Evolutionary conservation across 768 basidiomycete genomes (phyloP), one percentile per base, ranked within the genome.

Genomic region (Cyclocybe aegerita): DNA sequence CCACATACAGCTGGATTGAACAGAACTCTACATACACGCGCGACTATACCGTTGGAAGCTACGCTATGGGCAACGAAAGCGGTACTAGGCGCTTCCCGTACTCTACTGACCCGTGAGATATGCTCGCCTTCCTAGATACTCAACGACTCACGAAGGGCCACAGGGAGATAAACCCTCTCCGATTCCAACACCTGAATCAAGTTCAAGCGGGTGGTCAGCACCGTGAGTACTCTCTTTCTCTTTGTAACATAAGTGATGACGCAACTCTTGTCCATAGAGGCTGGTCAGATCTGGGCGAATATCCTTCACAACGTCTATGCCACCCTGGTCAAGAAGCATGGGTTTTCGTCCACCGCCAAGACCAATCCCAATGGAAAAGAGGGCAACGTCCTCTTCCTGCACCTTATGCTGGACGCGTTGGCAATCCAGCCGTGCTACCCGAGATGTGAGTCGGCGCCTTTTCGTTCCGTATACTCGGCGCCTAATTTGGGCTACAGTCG

Each of bases 211-310:
- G 78, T 80, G 54, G 77, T 78, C 10, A 78, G 81, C 59, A 62
- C 75, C 74, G 66, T 63, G 66, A 57, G 6, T 7, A n/a, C 8
- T n/a, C 36, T 46, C 38, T 46, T 8, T 48, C 10, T n/a, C 30
- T 6, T 30, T 12, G 4, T 9, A 7, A 37, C 15, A 7, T 30
- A 10, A 48, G 15, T 9, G 1, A 17, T 45, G 6, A 34, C 17
- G 5, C 23, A 14, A 11, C 12, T 41, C 43, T 34, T 14, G 12
- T 9, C 4, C 31, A 6, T 14, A 65, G 64, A 52, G 7, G 64
- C 64, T 48, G 83, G 83, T 23, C 81, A 83, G 57, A 71, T 83
- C 33, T 75, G 73, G 74, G 72, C 74, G 14, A 75, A 72, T 57
- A 65, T 70, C 11, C 66, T 73, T 1, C 72, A 74, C 59, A 71